A percentile compares a stretch with the other conserved stretches of the same genome.
These are phyloP conservation scores for Sclerotinia glacialis DNA, from an alignment of 2,329 filamentous ascomycete genomes.

Conservation along the genomic window DNA sequence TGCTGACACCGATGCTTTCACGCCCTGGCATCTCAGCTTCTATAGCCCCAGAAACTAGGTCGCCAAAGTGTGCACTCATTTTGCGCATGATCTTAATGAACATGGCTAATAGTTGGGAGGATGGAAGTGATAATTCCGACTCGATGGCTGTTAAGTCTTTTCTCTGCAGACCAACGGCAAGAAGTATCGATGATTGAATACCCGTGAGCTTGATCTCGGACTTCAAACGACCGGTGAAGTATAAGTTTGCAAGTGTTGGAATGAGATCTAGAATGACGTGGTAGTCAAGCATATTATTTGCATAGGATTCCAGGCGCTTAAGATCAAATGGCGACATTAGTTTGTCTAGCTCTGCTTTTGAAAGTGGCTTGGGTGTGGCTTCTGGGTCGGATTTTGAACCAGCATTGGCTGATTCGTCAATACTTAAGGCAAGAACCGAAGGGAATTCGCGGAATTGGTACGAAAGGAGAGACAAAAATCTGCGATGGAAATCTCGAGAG, in stretches of 20 bases:
- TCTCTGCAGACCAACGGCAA: constrained; percentile 87
- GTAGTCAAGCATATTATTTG: constrained; percentile 96
- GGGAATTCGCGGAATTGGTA: constrained; percentile 89
- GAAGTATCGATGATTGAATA: constrained; percentile 81
- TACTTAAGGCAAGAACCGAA: constrained; percentile 73
- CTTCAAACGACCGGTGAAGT: constrained; percentile 77
- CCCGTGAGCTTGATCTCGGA: constrained; percentile 67
- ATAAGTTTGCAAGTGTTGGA: constrained; percentile 75
- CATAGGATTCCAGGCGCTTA: constrained; percentile 91
- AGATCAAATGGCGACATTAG: constrained; percentile 87
- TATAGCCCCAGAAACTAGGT: constrained; percentile 70
- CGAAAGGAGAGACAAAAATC: constrained; percentile 86
- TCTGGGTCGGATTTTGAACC: constrained; percentile 66
- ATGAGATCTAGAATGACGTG: constrained; percentile 94
- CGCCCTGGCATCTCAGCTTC: constrained; percentile 62
- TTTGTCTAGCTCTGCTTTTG: constrained; percentile 72
- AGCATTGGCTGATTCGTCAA: constrained; percentile 78
- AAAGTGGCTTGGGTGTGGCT: constrained; percentile 55
- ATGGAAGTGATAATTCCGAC: constrained; percentile 70
- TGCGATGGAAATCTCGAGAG: constrained; percentile 85
- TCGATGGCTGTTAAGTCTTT: constrained; percentile 81
- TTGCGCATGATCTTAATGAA: constrained; percentile 96
- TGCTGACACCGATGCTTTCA: constrained; percentile 56
- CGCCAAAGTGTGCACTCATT: constrained; percentile 73
- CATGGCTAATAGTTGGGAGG: constrained; percentile 85